phyloP scores from a whole-genome alignment of 768 basidiomycete genomes.

The Mycena amicta region DNA sequence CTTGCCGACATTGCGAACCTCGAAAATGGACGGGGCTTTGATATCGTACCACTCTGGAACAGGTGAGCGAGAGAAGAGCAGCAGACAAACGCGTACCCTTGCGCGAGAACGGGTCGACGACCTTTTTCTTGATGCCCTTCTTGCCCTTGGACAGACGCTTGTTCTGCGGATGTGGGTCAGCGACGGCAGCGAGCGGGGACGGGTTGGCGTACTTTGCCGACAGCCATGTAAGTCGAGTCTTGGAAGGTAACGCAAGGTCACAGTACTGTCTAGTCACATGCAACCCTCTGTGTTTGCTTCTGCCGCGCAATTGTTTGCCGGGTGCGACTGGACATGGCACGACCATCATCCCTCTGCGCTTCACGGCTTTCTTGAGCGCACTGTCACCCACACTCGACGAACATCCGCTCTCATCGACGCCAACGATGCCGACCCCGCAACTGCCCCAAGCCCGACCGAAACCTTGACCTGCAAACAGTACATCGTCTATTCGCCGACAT shows the following conservation, averaged over 20 bases:
- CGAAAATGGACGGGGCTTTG: slow-evolving; percentile 98
- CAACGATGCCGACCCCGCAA: slow-evolving; percentile 41
- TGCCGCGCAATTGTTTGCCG: slow-evolving; percentile 34
- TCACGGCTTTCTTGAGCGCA: not conserved
- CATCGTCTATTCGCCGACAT: slow-evolving; percentile 77
- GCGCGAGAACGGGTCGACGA: slow-evolving; percentile 99
- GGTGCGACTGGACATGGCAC: slow-evolving; percentile 58
- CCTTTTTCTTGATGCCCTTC: slow-evolving; percentile 99
- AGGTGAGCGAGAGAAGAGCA: slow-evolving; percentile 3
- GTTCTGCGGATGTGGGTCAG: slow-evolving; percentile 54
- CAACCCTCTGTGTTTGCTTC: slow-evolving; percentile 43
- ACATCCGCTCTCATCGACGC: slow-evolving; percentile 20
- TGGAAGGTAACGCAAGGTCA: slow-evolving; percentile 16
- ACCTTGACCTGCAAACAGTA: slow-evolving; percentile 59
- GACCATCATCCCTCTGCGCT: slow-evolving; percentile 55
- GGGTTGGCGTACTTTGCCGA: slow-evolving; percentile 68
- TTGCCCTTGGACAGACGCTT: slow-evolving; percentile 98
- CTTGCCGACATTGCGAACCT: slow-evolving; percentile 95
- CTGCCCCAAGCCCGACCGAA: slow-evolving; percentile 30
- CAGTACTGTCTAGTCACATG: slow-evolving; percentile 19
- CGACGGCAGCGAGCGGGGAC: slow-evolving; percentile 24
- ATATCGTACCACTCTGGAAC: slow-evolving; percentile 97
- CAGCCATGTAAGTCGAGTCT: slow-evolving; percentile 64
- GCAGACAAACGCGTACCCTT: slow-evolving; percentile 67
- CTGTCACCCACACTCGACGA: not conserved